Evolutionary conservation across 2,329 filamentous ascomycete genomes (phyloP).

Genomic region (Ilyonectria destructans): DNA sequence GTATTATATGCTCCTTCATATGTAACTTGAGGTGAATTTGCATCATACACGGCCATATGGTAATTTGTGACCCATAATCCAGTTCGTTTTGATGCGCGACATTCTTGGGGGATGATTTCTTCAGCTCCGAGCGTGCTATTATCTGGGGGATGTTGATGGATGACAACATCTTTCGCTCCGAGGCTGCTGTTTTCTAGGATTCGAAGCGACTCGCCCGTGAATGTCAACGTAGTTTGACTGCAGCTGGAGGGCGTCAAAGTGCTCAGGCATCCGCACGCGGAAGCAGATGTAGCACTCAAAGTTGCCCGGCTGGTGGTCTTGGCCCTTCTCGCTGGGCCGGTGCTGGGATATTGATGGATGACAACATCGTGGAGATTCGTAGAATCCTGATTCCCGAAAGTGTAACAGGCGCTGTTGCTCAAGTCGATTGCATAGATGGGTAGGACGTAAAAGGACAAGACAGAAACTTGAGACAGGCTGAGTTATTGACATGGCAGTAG

Average conservation of each 20-base stretch:
- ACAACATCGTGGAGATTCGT: too few species aligned
- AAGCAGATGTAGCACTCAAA: slow-evolving; percentile 62
- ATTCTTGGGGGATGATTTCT: too few species aligned
- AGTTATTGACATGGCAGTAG: slow-evolving; percentile 10
- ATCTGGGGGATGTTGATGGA: too few species aligned
- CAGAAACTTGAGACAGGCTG: slow-evolving; percentile 15
- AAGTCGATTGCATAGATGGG: slow-evolving; percentile 1
- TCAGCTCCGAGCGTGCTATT: too few species aligned
- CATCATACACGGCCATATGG: too few species aligned
- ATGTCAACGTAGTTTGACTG: slow-evolving; percentile 54
- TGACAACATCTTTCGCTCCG: too few species aligned
- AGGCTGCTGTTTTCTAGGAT: slow-evolving; percentile 17
- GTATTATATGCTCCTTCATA: too few species aligned
- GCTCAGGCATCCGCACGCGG: slow-evolving; percentile 57
- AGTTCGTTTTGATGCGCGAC: too few species aligned
- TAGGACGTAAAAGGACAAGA: slow-evolving; percentile 8
- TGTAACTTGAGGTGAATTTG: too few species aligned
- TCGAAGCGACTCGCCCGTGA: slow-evolving; percentile 50
- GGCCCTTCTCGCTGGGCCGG: slow-evolving; percentile 56
- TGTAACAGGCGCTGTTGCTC: neutral
- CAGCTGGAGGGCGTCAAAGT: slow-evolving; percentile 58
- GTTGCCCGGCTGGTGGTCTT: slow-evolving; percentile 58
- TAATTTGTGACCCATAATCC: too few species aligned
- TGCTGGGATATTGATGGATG: slow-evolving; percentile 47
- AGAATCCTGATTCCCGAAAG: neutral